These are phyloP conservation scores for Mortierella antarctica DNA, from an alignment of 192 early-diverging fungal genomes.

Conservation along the genomic window DNA sequence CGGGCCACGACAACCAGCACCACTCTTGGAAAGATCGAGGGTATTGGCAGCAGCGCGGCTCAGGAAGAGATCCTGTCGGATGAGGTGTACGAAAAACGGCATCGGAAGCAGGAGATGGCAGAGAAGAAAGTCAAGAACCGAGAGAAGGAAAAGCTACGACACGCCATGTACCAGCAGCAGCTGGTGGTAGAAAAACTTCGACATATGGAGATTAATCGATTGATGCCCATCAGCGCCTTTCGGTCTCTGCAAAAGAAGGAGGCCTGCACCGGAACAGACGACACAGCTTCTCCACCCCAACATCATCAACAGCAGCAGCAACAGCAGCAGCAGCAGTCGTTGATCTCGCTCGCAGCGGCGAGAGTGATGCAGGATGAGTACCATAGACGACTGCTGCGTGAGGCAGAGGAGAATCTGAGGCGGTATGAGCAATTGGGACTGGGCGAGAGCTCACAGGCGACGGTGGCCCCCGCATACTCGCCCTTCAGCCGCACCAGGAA, in stretches of 20 bases:
- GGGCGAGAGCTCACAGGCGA: conserved; percentile 24
- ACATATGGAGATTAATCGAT: conserved; percentile 60
- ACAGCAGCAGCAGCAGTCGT: conserved; percentile 18
- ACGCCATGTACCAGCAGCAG: conserved; percentile 67
- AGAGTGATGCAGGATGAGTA: conserved; percentile 44
- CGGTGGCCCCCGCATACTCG: conserved; percentile 19
- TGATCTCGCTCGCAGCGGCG: conserved; percentile 33
- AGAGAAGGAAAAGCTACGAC: conserved; percentile 63
- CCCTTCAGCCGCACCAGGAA: conserved; percentile 43
- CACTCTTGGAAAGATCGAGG: conserved; percentile 29
- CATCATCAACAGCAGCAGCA: conserved; percentile 17
- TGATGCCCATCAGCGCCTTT: conserved; percentile 55
- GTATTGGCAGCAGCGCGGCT: background rate
- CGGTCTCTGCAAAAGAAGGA: conserved; percentile 45
- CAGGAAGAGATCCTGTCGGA: conserved; percentile 48
- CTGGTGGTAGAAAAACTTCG: conserved; percentile 60
- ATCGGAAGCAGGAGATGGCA: conserved; percentile 63
- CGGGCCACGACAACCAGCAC: conserved; percentile 29
- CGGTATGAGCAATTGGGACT: conserved; percentile 62
- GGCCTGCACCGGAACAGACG: conserved; percentile 27
- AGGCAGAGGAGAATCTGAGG: conserved; percentile 58
- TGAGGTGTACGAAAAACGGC: conserved; percentile 61
- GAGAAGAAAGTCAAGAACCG: conserved; percentile 69
- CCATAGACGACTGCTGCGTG: conserved; percentile 54
- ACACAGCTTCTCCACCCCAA: background rate